phyloP scores from a whole-genome alignment of 2,329 filamentous ascomycete genomes.

The Ascochyta clinopodiicola region DNA sequence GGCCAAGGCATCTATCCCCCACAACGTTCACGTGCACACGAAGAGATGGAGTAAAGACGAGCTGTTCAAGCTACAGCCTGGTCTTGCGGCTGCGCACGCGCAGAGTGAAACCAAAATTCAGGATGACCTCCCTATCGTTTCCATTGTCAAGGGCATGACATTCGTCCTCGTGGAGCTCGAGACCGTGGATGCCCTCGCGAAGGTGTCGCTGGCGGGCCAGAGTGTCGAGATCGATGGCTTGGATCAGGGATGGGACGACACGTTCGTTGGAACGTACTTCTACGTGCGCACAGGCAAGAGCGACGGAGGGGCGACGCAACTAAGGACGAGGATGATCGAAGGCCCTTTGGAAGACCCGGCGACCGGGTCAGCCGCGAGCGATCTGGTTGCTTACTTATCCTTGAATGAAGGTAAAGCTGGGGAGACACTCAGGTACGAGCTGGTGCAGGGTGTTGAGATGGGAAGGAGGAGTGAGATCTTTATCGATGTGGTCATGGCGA shows the following conservation, averaged over 20 bases:
- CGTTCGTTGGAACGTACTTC: constrained; percentile 65
- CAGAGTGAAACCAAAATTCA: constrained; percentile 20
- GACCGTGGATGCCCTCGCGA: constrained; percentile 63
- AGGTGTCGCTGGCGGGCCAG: constrained; percentile 46
- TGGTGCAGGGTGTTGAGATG: constrained; percentile 61
- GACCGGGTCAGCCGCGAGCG: constrained; percentile 59
- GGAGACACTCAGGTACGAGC: constrained; percentile 48
- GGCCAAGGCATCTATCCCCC: constrained; percentile 70
- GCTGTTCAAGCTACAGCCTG: constrained; percentile 45
- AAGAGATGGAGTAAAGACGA: constrained; percentile 31
- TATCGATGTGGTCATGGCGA: constrained; percentile 53
- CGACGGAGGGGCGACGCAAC: constrained; percentile 31
- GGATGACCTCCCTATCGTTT: constrained; percentile 47
- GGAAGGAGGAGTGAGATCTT: constrained; percentile 58
- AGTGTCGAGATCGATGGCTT: constrained; percentile 45
- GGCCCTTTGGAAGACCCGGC: constrained; percentile 57
- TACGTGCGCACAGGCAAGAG: constrained; percentile 57
- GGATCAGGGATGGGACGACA: constrained; percentile 59
- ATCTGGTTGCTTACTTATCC: constrained; percentile 54
- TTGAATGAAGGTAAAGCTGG: constrained; percentile 46
- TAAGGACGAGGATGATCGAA: constrained; percentile 69
- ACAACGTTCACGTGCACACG: constrained; percentile 59
- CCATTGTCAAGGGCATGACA: constrained; percentile 74
- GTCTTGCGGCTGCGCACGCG: constrained; percentile 34
- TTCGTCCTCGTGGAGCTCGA: constrained; percentile 71